Base-by-base conservation (phyloP, 257 asterid species). In the Osmanthus fragrans region DNA sequence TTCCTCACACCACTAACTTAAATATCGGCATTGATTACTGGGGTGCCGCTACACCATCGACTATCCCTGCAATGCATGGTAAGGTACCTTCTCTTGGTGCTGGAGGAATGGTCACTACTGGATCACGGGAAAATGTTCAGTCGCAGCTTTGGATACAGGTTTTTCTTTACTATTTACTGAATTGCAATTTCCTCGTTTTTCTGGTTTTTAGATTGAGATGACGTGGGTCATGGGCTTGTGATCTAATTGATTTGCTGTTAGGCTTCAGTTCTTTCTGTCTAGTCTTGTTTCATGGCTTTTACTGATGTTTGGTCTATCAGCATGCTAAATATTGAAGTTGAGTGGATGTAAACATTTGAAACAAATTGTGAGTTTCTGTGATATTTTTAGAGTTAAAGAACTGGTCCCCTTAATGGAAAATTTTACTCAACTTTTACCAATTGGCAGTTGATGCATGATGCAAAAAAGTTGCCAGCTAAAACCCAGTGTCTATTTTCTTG, bases 21-120 rank as follows among this genome's bases (percentile, higher is more conserved):
- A 90, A 92, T 76, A 92, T 90, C 67, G 96, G 97, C 67, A 89
- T 89, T 91, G 97, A 92, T 76, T 90, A 90, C 79, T 90, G 96
- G 97, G 88, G 91, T 74, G 79, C 86, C 23, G 81, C 92, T 23
- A 79, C 88, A 51, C 66, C 96, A 73, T 86, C 93, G 36, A 79
- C 86, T 84, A 76, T 85, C 74, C 92, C 95, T 77, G 87, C 89
- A 76, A 82, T 88, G 73, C 86, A 73, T 29, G 92, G 90, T 63
- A 84, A 85, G 79, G 87, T 87, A 65, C 81, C 88, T 32, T 74
- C 88, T 76, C 83, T 95, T 54, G 88, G 85, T 81, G 80, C 87
- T 16, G 91, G 90, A 51, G 92, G 91, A 76, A 70, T 86, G 82
- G 84, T 65, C 42, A 66, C 90, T 71, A 73, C 85, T 47, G 93